Evolutionary conservation across 495 filamentous ascomycete species (phyloP), one percentile per base, ranked within the genome.

Genomic region (Penicillium diatomitis): DNA sequence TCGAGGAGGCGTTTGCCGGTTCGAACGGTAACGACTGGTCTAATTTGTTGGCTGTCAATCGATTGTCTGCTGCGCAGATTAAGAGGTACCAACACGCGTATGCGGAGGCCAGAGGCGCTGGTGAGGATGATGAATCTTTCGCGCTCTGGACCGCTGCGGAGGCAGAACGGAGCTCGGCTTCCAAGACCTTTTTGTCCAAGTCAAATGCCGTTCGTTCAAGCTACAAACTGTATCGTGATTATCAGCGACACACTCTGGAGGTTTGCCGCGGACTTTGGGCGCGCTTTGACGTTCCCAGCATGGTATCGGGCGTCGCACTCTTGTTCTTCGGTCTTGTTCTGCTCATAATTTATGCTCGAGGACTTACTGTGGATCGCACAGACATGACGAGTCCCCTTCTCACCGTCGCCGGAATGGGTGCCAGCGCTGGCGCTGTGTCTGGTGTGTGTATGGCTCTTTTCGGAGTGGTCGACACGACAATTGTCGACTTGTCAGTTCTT

Each of bases 201-300:
- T 35, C 64, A 33, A 50, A 63, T 48, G 48, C 63, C 38, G 47
- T 66, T 60, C 66, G 61, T 36, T 50, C 68, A 4, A 67, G 71
- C 29, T 87, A 82, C 58, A 55, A 73, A 3, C 75, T 80, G 2
- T 91, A 86, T 56, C 74, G 79, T 10, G 72, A 73, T 2, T 96
- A 94, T 56, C 87, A 96, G 59, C 68, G 72, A 36, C 81, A 87
- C 58, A 94, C 83, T 9, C 71, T 98, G 31, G 74, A 80, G 33
- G 72, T 87, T n/a, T 97, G 85, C 70, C 87, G 87, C 56, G 73
- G 72, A 27, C 74, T 96, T 28, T 98, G 92, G 92, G 88, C 94
- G 8, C 76, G 83, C 29, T 98, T 97, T 58, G 86, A 97, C 62
- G 69, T 95, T 35, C 73, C 78, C 2, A 87, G 84, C 58, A 98